Base-by-base conservation (phyloP, 352 stramenopile species). In the Hyaloperonospora brassicae region DNA sequence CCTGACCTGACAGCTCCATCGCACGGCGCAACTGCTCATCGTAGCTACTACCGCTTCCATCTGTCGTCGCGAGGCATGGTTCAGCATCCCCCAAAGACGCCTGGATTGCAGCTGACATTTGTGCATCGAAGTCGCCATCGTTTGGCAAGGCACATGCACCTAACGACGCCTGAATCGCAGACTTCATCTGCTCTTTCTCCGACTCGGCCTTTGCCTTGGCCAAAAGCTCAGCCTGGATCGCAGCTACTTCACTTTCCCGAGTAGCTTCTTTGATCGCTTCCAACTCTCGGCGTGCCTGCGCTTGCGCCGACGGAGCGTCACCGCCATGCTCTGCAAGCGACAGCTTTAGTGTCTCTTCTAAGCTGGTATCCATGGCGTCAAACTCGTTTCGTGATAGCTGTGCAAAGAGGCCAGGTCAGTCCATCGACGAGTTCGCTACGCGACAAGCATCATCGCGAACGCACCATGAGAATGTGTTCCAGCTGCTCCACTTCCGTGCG, bases 331-430 rank as follows among this genome's bases (percentile, higher is more conserved):
- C 78, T 38, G 61, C 64, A 24, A 90, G 57, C 11, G 79, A 83
- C 11, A 69, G 57, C 42, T 86, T 76, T 8, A 93, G 58, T n/a
- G 78, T 85, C 7, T 89, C 78, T 44, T 93, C 82, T 41, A 93
- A 68, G 50, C 71, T 88, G 24, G 64, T 79, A 36, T 86, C 64
- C 79, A 89, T 88, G 9, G 70, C 66, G 45, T 91, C 74, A 44
- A 89, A 92, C 51, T 88, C 76, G 24, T 79, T 77, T 61, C 79
- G 70, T 38, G 77, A 89, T 40, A 82, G 54, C 82, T 93, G 42
- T 2, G 27, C 38, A 63, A 47, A 2, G 25, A n/a, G 12, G 12
- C 13, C 17, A 24, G 42, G 34, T 62, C 34, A 55, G 47, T 23
- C 13, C 22, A 41, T 5, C 17, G 50, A 27, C 22, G 10, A 14